These are phyloP conservation scores for Endothia cerciana DNA, from an alignment of 2,329 filamentous ascomycete species.

Conservation along the genomic window DNA sequence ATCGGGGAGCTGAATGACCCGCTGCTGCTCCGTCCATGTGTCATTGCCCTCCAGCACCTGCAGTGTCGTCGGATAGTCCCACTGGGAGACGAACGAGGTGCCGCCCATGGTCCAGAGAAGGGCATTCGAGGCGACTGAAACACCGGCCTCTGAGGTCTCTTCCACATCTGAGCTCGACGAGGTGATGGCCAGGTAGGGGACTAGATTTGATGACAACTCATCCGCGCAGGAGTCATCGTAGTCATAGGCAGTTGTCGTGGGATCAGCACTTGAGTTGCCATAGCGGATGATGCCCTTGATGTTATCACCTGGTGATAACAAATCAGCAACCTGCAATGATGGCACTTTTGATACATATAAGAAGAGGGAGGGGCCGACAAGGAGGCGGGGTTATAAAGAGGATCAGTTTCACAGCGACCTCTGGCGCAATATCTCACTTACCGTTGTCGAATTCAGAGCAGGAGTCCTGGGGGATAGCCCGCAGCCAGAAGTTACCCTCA, in stretches of 20 bases:
- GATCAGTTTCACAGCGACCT: slow-evolving; percentile 37
- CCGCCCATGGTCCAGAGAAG: too few relatives aligned
- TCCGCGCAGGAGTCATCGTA: slow-evolving; percentile 40
- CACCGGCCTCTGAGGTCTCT: slow-evolving; percentile 37
- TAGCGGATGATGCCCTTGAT: slow-evolving; percentile 56
- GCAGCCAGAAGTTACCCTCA: slow-evolving; percentile 51
- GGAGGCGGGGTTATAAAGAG: slow-evolving; percentile 37
- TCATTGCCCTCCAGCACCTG: too few relatives aligned
- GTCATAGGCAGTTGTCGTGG: slow-evolving; percentile 25
- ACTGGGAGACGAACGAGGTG: too few relatives aligned
- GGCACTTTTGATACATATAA: too few relatives aligned
- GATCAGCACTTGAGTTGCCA: slow-evolving; percentile 32
- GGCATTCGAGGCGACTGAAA: too few relatives aligned
- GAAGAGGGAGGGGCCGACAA: too few relatives aligned
- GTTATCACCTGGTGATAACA: slow-evolving; percentile 39
- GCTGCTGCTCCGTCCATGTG: too few relatives aligned
- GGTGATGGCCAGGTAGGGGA: slow-evolving; percentile 41
- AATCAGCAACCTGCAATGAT: too few relatives aligned
- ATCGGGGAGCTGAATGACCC: too few relatives aligned
- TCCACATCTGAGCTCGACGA: slow-evolving; percentile 36
- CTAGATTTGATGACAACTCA: slow-evolving; percentile 34
- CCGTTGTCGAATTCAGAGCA: too few relatives aligned
- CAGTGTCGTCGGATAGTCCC: too few relatives aligned
- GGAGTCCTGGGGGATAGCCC: slow-evolving; percentile 44
- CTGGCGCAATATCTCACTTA: too few relatives aligned